phyloP scores from a whole-genome alignment of 2,329 filamentous ascomycete species.

The Pseudohalonectria lignicola region DNA sequence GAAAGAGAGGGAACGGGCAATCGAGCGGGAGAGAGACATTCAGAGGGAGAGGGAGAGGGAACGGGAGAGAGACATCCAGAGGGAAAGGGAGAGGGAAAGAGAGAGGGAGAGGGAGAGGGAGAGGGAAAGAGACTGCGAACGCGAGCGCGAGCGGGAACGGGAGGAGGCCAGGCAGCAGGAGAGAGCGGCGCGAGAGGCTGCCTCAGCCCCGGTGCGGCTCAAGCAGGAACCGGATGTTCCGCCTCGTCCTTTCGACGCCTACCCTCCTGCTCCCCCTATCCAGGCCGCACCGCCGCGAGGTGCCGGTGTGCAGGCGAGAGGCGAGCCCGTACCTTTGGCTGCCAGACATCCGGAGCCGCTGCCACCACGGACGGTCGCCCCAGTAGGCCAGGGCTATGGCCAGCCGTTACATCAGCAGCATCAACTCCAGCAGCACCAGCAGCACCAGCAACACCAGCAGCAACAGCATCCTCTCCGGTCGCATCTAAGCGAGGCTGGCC shows the following conservation, averaged over 20 bases:
- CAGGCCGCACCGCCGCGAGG: conserved; percentile 24
- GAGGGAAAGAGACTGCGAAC: no score
- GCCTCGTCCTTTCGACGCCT: conserved; percentile 35
- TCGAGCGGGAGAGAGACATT: no score
- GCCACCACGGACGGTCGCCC: conserved; percentile 24
- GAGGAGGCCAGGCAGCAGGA: conserved; percentile 1
- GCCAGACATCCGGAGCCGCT: conserved; percentile 29
- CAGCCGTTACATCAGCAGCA: conserved; percentile 22
- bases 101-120: no score
- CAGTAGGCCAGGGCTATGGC: conserved; percentile 20
- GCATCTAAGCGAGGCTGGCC: conserved; percentile 11
- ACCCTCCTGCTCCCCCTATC: conserved; percentile 15
- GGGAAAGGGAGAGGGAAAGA: no score
- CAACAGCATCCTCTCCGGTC: conserved; percentile 15
- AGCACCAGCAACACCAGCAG: conserved; percentile 1
- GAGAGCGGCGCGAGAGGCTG: conserved; percentile 5
- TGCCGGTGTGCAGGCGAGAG: conserved; percentile 19
- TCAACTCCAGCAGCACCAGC: conserved; percentile 15
- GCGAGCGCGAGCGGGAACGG: no score
- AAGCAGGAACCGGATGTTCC: conserved; percentile 39
- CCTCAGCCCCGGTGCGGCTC: conserved; percentile 20
- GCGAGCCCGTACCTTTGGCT: conserved; percentile 28
- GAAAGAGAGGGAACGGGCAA: no score
- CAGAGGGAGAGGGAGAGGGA: no score
- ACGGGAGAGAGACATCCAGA: no score